Percentiles rank a stretch among this genome's conserved stretches.
Conservation (phyloP, 139 green algal genomes). For the Chlamydomonas sp. region DNA sequence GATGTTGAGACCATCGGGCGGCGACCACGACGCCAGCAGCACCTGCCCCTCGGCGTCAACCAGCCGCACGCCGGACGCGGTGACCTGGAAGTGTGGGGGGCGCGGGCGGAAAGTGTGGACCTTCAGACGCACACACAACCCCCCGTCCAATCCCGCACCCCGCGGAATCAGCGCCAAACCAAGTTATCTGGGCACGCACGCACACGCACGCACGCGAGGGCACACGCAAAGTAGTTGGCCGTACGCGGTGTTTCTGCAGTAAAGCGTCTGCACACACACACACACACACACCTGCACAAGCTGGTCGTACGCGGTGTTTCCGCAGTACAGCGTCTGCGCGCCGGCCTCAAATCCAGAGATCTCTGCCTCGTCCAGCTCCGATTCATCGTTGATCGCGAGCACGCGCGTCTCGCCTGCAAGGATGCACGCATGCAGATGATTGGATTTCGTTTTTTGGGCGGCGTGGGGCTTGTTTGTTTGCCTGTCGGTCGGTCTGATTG, state of each 20-base stretch:
- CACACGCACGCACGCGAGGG: no score
- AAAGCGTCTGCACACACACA: no score
- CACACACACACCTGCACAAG: constrained; percentile 73
- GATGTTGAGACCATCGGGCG: constrained; percentile 48
- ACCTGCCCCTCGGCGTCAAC: constrained; percentile 34
- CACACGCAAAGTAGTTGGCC: constrained; percentile 76
- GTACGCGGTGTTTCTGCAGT: constrained; percentile 68
- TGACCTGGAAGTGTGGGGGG: constrained; percentile 40
- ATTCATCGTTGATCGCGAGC: constrained; percentile 74
- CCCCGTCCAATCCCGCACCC: background rate
- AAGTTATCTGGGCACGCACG: no score
- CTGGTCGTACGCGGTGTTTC: constrained; percentile 67
- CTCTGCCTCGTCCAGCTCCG: constrained; percentile 75
- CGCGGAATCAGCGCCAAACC: background rate
- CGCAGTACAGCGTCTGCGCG: constrained; percentile 77
- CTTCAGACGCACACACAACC: background rate
- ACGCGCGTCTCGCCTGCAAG: constrained; percentile 52
- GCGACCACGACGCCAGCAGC: constrained; percentile 55
- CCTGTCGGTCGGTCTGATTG: no score
- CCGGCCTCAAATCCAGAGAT: constrained; percentile 73
- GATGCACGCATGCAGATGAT: no score
- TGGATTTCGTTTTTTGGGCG: no score
- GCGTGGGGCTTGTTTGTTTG: background rate
- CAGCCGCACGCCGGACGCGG: constrained; percentile 39
- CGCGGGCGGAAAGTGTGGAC: background rate